Evolutionary conservation across 176 grass and related monocot species (phyloP).

Genomic region (Oryza glumipatula): DNA sequence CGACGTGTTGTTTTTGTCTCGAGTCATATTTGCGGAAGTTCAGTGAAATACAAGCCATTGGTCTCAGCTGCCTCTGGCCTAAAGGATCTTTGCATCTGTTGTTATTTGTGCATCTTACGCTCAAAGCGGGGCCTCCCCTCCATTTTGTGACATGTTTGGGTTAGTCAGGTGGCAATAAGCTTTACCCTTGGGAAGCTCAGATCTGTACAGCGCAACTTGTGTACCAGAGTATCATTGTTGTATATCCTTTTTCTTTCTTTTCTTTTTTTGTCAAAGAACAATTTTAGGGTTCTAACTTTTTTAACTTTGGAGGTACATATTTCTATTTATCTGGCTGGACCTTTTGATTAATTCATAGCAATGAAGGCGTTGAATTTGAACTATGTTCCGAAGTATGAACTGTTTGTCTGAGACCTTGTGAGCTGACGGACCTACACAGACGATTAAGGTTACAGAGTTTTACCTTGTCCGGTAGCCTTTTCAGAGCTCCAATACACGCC

Average conservation of each 20-base stretch:
- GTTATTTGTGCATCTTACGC: constrained; percentile 45
- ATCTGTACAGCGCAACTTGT: constrained; percentile 56
- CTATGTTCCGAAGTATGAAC: neutral
- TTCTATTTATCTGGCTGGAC: constrained; percentile 21
- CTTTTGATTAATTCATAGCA: constrained; percentile 35
- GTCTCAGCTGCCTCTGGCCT: constrained; percentile 19
- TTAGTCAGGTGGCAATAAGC: constrained; percentile 53
- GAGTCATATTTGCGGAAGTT: constrained; percentile 33
- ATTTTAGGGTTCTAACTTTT: constrained; percentile 34
- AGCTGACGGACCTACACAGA: neutral
- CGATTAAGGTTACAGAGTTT: neutral
- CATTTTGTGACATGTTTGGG: constrained; percentile 17
- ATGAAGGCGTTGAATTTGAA: constrained; percentile 2
- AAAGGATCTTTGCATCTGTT: constrained; percentile 35
- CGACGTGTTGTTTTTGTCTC: constrained; percentile 35
- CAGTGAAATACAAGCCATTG: constrained; percentile 32
- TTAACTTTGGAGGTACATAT: constrained; percentile 35
- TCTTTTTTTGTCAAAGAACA: neutral
- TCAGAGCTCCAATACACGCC: neutral
- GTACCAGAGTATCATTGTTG: constrained; percentile 48
- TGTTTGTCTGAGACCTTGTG: neutral
- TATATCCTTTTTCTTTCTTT: constrained; percentile 40
- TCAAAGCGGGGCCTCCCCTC: neutral
- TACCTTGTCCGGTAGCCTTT: neutral
- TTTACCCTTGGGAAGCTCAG: constrained; percentile 42